Evolutionary conservation across 2,329 filamentous ascomycete genomes (phyloP), one percentile per base, ranked within the genome.

Genomic region (Colletotrichum australisinense): DNA sequence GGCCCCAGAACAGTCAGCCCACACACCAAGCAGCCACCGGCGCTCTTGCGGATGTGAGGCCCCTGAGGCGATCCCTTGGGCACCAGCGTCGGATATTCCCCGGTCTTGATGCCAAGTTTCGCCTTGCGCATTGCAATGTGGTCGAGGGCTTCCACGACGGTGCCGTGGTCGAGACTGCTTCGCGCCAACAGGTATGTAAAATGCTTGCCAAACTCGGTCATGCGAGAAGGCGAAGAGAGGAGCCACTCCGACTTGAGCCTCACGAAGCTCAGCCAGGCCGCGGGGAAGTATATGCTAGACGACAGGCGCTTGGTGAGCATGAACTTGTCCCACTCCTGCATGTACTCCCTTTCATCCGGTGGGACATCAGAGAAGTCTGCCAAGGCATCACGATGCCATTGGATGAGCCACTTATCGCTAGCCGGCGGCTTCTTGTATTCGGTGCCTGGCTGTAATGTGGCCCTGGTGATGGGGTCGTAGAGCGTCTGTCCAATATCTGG

Each of bases 361-460:
- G 86, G 86, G 30, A 91, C 84, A 75, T 91, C 89, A 9, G 85
- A 87, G 76, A 89, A 91, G 74, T 91, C 89, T 32, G 85, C 83
- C 67, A 91, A 86, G 66, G 86, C 87, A 69, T 91, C 88, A 8
- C 87, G 85, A 72, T 91, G 89, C 79, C 90, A 91, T 74, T 90
- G 88, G 35, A 89, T 83, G 8, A 90, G 83, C 89, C 89, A 91
- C 26, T 82, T 81, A 69, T 86, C 85, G 76, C 90, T 87, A 4
- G 81, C 79, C 24, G 83, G 83, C 2, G 86, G 86, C 57, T 74
- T 73, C 26, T 80, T 80, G 28, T 90, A 81, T 28, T 84, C 81
- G 2, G 86, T 83, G 3, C 88, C 88, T 1, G 88, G 83, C 38
- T 84, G 82, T 26, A 91, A 82, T 8, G 81, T 81, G 9, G 85